Conservation (phyloP, 169 alveolate genomes). For the Theileria parva region DNA sequence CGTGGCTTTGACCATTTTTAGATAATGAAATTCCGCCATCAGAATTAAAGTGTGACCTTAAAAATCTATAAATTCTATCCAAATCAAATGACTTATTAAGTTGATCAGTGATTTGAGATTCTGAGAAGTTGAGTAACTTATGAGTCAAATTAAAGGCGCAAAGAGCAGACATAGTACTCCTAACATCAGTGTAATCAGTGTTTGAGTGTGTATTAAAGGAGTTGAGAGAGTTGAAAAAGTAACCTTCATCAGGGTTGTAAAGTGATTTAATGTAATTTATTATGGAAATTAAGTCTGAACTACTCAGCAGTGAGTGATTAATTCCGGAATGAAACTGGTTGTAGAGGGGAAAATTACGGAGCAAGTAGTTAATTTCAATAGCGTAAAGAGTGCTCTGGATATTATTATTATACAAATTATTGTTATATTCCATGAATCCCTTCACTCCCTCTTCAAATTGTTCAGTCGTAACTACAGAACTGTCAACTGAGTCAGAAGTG, state of each 20-base stretch:
- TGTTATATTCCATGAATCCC: conserved; percentile 58
- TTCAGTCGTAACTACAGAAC: too few relatives aligned
- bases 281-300: not conserved
- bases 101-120: not conserved
- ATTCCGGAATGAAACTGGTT: conserved; percentile 8
- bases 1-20: conserved; percentile 69
- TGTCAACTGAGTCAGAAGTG: too few relatives aligned
- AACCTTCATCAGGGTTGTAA: conserved; percentile 24
- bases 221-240: conserved; percentile 5
- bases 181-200: conserved; percentile 21
- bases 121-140: conserved; percentile 10
- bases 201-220: not conserved
- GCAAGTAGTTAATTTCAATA: conserved; percentile 47
- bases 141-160: conserved; percentile 14
- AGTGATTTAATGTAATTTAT: conserved; percentile 20
- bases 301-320: conserved; percentile 43
- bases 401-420: conserved; percentile 34
- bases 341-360: conserved; percentile 28
- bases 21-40: conserved; percentile 73
- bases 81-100: conserved; percentile 17
- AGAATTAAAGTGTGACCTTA: conserved; percentile 59
- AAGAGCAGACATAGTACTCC: conserved; percentile 54
- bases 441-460: not conserved
- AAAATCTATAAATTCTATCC: conserved; percentile 18
- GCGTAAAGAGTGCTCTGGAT: conserved; percentile 62